Conservation (phyloP, 2,329 filamentous ascomycete genomes). For the Erysiphe neolycopersici region DNA sequence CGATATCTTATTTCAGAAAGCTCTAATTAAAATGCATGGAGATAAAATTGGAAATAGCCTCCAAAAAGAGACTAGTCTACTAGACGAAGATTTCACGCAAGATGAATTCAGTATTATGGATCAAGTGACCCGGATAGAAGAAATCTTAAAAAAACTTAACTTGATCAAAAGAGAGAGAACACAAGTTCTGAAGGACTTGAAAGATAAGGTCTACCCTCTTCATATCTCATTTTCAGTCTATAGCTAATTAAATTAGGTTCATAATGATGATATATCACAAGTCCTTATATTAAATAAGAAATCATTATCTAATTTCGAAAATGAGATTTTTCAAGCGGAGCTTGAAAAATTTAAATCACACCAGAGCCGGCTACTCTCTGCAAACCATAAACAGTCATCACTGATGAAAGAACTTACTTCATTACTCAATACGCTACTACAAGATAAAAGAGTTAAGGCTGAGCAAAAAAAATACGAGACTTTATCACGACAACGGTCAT, state of each 20-base stretch:
- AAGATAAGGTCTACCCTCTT: conserved; percentile 51
- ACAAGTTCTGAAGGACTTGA: conserved; percentile 85
- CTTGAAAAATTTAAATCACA: conserved; percentile 93
- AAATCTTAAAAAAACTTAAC: conserved; percentile 71
- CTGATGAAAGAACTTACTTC: conserved; percentile 85
- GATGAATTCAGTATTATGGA: conserved; percentile 56
- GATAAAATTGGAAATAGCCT: conserved; percentile 34
- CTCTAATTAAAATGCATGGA: conserved; percentile 48
- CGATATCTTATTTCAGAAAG: conserved; percentile 68
- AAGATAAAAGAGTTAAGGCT: conserved; percentile 77
- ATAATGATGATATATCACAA: conserved; percentile 91
- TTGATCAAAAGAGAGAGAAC: conserved; percentile 75
- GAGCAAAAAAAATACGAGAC: conserved; percentile 90
- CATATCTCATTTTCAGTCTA: neutral
- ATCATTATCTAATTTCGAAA: conserved; percentile 74
- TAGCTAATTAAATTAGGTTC: conserved; percentile 30
- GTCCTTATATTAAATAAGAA: conserved; percentile 97
- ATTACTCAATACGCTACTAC: conserved; percentile 63
- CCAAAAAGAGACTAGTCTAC: conserved; percentile 38
- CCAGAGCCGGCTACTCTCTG: conserved; percentile 72
- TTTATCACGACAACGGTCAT: conserved; percentile 56
- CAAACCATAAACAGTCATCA: conserved; percentile 81
- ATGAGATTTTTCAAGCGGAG: conserved; percentile 77
- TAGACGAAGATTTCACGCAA: conserved; percentile 85
- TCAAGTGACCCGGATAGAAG: conserved; percentile 72